phyloP scores from a whole-genome alignment of 176 grass and related monocot genomes.

The Oryza glumipatula region DNA sequence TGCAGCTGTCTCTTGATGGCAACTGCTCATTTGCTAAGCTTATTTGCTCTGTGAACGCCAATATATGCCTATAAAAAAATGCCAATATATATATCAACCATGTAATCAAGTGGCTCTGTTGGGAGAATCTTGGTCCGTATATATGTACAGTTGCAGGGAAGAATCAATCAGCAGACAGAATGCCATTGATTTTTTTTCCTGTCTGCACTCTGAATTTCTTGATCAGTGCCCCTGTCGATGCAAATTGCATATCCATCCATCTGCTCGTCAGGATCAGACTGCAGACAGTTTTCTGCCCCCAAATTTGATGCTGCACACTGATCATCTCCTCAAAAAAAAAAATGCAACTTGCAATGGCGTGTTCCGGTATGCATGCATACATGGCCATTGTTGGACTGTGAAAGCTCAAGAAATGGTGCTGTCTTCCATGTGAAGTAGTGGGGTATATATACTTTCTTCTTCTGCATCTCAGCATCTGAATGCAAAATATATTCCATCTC shows the following conservation, averaged over 20 bases:
- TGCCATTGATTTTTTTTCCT: not conserved
- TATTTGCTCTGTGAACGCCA: not conserved
- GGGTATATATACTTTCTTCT: not conserved
- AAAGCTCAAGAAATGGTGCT: not conserved
- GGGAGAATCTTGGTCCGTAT: not conserved
- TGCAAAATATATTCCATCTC: not conserved
- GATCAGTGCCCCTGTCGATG: not conserved
- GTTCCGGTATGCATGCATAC: no score
- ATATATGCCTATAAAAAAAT: no score
- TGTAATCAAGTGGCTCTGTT: not conserved
- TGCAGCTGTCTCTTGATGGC: not conserved
- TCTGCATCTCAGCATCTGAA: not conserved
- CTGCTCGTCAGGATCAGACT: not conserved
- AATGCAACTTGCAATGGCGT: not conserved
- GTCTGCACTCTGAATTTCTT: not conserved
- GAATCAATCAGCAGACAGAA: not conserved
- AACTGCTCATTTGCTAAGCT: not conserved
- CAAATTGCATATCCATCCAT: not conserved
- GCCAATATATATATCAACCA: not conserved
- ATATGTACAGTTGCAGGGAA: not conserved
- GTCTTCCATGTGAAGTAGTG: slow-evolving; percentile 1
- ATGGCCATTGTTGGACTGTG: not conserved
- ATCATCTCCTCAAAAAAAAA: no score
- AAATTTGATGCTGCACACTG: no score
- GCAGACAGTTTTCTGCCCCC: no score